Conservation (phyloP, 2,329 filamentous ascomycete species). For the Talaromyces amestolkiae region DNA sequence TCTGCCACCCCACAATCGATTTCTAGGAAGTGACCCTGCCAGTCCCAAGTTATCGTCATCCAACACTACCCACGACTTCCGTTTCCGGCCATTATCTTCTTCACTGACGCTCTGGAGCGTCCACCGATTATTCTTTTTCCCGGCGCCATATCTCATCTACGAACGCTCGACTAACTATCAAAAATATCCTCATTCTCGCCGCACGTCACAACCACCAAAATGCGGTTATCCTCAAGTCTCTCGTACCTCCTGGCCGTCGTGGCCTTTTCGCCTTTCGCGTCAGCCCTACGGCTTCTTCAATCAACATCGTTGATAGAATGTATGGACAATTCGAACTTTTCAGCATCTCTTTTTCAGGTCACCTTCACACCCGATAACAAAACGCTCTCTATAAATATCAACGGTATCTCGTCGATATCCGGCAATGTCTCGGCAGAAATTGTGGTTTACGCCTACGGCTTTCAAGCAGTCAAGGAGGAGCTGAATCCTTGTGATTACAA, state of each 20-base stretch:
- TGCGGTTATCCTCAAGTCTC: conserved; percentile 36
- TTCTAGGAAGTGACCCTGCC: conserved; percentile 7
- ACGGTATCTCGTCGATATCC: conserved; percentile 78
- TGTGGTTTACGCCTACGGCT: conserved; percentile 78
- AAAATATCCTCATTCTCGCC: neutral
- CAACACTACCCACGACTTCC: conserved; percentile 16
- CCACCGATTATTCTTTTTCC: neutral
- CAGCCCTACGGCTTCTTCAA: conserved; percentile 67
- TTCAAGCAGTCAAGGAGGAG: conserved; percentile 63
- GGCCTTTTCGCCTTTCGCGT: conserved; percentile 47
- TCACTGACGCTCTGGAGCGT: conserved; percentile 15
- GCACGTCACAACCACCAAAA: conserved; percentile 18
- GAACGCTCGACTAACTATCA: neutral
- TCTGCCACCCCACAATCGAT: conserved; percentile 4
- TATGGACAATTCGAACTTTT: conserved; percentile 79
- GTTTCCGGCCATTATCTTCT: conserved; percentile 10
- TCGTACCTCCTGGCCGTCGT: conserved; percentile 41
- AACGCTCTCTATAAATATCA: conserved; percentile 69
- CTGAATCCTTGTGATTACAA: conserved; percentile 73
- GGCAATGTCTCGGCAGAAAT: conserved; percentile 78
- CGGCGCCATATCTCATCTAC: neutral
- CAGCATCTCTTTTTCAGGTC: conserved; percentile 84
- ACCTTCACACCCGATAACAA: conserved; percentile 63
- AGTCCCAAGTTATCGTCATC: neutral
- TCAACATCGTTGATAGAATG: conserved; percentile 84